phyloP scores from a whole-genome alignment of 2,329 filamentous ascomycete genomes.

The Calonectria montana region DNA sequence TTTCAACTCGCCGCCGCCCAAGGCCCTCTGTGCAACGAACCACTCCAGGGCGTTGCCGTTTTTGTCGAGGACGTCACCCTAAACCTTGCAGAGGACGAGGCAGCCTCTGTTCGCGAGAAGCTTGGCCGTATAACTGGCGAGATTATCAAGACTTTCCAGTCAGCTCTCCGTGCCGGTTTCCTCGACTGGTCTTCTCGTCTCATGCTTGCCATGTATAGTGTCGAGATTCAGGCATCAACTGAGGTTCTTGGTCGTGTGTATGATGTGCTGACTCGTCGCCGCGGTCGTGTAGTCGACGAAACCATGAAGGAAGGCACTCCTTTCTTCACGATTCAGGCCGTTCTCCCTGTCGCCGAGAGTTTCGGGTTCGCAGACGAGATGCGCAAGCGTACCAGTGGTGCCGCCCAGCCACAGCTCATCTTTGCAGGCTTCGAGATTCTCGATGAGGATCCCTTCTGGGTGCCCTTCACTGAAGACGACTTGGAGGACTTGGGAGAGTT shows the following conservation, averaged over 20 bases:
- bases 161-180: constrained; percentile 86
- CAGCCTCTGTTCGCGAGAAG: constrained; percentile 70
- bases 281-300: constrained; percentile 90
- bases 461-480: constrained; percentile 95
- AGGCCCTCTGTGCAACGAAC: constrained; percentile 92
- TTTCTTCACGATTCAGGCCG: constrained; percentile 92
- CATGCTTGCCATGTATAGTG: constrained; percentile 96
- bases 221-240: constrained; percentile 95
- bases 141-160: constrained; percentile 88
- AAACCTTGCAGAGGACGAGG: constrained; percentile 63
- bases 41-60: constrained; percentile 91
- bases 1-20: constrained; percentile 93
- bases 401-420: constrained; percentile 90
- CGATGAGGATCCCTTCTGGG: constrained; percentile 98
- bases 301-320: constrained; percentile 94
- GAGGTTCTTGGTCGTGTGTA: constrained; percentile 97
- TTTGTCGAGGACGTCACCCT: constrained; percentile 85
- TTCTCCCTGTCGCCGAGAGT: constrained; percentile 91
- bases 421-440: constrained; percentile 94
- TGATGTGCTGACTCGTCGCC: constrained; percentile 94
- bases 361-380: constrained; percentile 98
- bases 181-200: constrained; percentile 97
- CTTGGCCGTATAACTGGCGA: constrained; percentile 89
- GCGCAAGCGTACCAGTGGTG: constrained; percentile 90
- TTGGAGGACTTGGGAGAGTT: constrained; percentile 95